Evolutionary conservation across 208 protist genomes (phyloP).

Genomic region (Strigomonas culicis): DNA sequence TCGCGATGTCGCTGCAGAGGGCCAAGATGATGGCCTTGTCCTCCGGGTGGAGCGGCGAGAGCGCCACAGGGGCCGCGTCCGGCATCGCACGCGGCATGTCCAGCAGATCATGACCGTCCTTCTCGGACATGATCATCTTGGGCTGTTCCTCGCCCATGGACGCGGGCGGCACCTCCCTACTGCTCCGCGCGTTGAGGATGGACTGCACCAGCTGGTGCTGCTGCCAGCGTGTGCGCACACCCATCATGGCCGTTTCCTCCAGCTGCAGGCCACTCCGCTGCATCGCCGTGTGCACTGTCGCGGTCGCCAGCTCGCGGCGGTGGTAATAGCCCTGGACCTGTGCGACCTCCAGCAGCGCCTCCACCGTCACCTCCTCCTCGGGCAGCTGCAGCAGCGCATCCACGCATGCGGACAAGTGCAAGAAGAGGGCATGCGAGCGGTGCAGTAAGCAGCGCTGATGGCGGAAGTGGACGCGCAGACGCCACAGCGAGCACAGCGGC

Average conservation of each 20-base stretch:
- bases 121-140: slow-evolving; percentile 62
- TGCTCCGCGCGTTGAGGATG: slow-evolving; percentile 67
- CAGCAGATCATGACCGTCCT: slow-evolving; percentile 80
- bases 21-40: slow-evolving; percentile 88
- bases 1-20: slow-evolving; percentile 81
- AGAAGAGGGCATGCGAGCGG: slow-evolving; percentile 72
- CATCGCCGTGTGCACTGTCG: slow-evolving; percentile 58
- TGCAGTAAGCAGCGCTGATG: slow-evolving; percentile 75
- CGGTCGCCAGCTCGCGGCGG: slow-evolving; percentile 64
- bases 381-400: slow-evolving; percentile 58
- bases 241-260: slow-evolving; percentile 80
- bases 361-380: slow-evolving; percentile 37
- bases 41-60: slow-evolving; percentile 63
- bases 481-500: slow-evolving; percentile 56
- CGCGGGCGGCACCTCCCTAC: slow-evolving; percentile 20
- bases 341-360: slow-evolving; percentile 75
- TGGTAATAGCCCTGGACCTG: slow-evolving; percentile 88
- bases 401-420: slow-evolving; percentile 54
- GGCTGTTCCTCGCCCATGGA: slow-evolving; percentile 34
- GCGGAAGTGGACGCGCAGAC: slow-evolving; percentile 68
- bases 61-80: slow-evolving; percentile 23
- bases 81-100: slow-evolving; percentile 66
- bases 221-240: slow-evolving; percentile 91
- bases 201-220: slow-evolving; percentile 81
- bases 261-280: slow-evolving; percentile 54